Base-by-base conservation (phyloP, 2,329 filamentous ascomycete species). In the Ceratocystis harringtonii region DNA sequence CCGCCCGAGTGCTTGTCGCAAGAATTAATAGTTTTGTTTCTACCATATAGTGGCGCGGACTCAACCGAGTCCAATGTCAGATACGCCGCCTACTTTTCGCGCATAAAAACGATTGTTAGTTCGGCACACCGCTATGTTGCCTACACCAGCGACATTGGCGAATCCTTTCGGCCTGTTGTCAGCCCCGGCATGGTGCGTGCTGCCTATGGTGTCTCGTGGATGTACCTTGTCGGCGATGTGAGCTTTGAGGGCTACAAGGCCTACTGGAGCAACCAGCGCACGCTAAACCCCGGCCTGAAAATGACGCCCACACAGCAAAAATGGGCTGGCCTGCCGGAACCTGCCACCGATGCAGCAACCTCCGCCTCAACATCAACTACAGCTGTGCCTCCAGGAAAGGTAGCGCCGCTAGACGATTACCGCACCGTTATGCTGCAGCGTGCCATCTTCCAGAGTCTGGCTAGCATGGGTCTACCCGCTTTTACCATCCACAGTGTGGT, bases 401-500 rank as follows among this genome's bases (percentile, higher is more conserved):
- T 85, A 1, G 77, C 89, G 3, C 85, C 91, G 5, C 81, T 96
- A 43, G 91, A 99, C 71, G 92, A 99, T 73, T 99, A 89, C 72
- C 80, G 91, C 55, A 86, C 89, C 15, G 90, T 99, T 5, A 95
- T 96, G 88, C 87, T 86, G 28, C 90, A 99, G 77, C 80, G 94
- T 69, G 92, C 85, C 1, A 81, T 96, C 25, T 99, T 99, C 76
- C 94, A 99, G 77, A 85, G 84, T 69, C 68, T 99, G 61, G 94
- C 94, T 0, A 90, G 85, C 71, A 99, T 99, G 94, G 94, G 90
- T 1, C 75, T 97, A 69, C 94, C 92, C 0, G 92, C 92, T 0
- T 90, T 96, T 68, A 96, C 91, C 0, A 96, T 97, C 66, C 92
- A 96, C 75, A 91, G 87, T 68, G 87, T 97, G 5, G 94, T 99